Conservation (phyloP, 805 yeast genomes). For the Nakazawaea ishiwadae region DNA sequence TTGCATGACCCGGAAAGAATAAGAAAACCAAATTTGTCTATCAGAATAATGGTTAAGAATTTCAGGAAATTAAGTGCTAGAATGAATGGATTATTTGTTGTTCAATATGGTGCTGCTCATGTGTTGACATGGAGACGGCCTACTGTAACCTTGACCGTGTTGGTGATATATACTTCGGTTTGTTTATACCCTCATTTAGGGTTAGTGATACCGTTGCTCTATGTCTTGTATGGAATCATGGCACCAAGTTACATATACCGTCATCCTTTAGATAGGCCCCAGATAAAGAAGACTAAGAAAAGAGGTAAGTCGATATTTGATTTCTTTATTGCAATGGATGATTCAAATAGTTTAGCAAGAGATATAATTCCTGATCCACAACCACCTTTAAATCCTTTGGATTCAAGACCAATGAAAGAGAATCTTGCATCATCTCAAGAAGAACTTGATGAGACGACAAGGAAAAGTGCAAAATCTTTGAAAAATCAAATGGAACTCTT, state of each 20-base stretch:
- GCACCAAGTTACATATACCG: slow-evolving; percentile 65
- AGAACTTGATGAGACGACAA: slow-evolving; percentile 4
- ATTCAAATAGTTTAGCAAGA: slow-evolving; percentile 11
- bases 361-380: slow-evolving; percentile 16
- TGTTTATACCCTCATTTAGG: slow-evolving; percentile 71
- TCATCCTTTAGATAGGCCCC: slow-evolving; percentile 54
- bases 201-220: slow-evolving; percentile 57
- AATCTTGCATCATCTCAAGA: slow-evolving; percentile 2
- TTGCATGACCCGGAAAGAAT: slow-evolving; percentile 40
- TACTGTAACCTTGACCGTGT: slow-evolving; percentile 55
- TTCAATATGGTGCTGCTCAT: slow-evolving; percentile 58
- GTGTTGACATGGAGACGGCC: slow-evolving; percentile 75
- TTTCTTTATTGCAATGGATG: slow-evolving; percentile 20
- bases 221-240: slow-evolving; percentile 51
- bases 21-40: slow-evolving; percentile 49
- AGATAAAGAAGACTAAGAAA: slow-evolving; percentile 37
- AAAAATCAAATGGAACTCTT: slow-evolving; percentile 32
- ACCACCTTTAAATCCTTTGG: slow-evolving; percentile 11
- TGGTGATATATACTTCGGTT: slow-evolving; percentile 58
- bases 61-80: slow-evolving; percentile 51
- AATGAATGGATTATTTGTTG: slow-evolving; percentile 49
- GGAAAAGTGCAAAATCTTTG: slow-evolving; percentile 6
- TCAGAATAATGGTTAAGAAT: slow-evolving; percentile 51
- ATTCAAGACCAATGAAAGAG: slow-evolving; percentile 15
- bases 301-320: slow-evolving; percentile 54